Evolutionary conservation across 2,329 filamentous ascomycete species (phyloP).

Genomic region (Chrysosporium keratinophilum): DNA sequence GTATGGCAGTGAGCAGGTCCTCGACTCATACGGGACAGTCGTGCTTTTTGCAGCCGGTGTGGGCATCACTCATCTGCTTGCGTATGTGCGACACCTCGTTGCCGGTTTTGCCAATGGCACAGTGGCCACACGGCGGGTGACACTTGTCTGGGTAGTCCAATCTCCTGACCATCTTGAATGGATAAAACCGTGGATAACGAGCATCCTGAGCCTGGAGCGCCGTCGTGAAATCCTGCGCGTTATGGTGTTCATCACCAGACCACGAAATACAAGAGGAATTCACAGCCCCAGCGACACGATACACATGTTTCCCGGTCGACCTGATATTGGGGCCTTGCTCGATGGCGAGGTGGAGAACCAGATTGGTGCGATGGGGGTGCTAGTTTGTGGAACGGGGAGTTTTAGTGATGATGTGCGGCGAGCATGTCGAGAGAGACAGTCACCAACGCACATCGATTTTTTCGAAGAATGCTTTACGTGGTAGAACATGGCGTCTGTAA

Average conservation of each 20-base stretch:
- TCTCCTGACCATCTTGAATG: slow-evolving; percentile 83
- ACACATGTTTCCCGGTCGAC: slow-evolving; percentile 83
- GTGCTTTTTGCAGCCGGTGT: slow-evolving; percentile 87
- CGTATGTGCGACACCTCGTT: slow-evolving; percentile 70
- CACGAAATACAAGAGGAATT: slow-evolving; percentile 72
- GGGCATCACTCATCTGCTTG: slow-evolving; percentile 90
- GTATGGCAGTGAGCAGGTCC: slow-evolving; percentile 70
- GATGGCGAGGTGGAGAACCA: slow-evolving; percentile 71
- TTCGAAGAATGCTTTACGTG: slow-evolving; percentile 62
- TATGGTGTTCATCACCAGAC: slow-evolving; percentile 81
- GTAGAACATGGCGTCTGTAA: slow-evolving; percentile 21
- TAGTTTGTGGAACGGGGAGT: slow-evolving; percentile 65
- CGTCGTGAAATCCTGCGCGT: slow-evolving; percentile 76
- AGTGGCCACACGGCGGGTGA: slow-evolving; percentile 69
- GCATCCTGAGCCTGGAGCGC: slow-evolving; percentile 66
- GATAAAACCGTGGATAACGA: slow-evolving; percentile 77
- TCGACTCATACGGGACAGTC: slow-evolving; percentile 85
- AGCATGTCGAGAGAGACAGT: slow-evolving; percentile 55
- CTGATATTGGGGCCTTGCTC: slow-evolving; percentile 69
- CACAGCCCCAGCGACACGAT: slow-evolving; percentile 66
- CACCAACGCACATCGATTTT: slow-evolving; percentile 57
- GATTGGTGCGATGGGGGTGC: slow-evolving; percentile 79
- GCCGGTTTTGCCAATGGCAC: slow-evolving; percentile 58
- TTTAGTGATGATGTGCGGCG: slow-evolving; percentile 65
- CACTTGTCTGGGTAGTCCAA: slow-evolving; percentile 86